A percentile compares a stretch with the other conserved stretches of the same genome.
These are phyloP conservation scores for Colletotrichum tofieldiae DNA, from an alignment of 2,329 filamentous ascomycete genomes.

Conservation along the genomic window DNA sequence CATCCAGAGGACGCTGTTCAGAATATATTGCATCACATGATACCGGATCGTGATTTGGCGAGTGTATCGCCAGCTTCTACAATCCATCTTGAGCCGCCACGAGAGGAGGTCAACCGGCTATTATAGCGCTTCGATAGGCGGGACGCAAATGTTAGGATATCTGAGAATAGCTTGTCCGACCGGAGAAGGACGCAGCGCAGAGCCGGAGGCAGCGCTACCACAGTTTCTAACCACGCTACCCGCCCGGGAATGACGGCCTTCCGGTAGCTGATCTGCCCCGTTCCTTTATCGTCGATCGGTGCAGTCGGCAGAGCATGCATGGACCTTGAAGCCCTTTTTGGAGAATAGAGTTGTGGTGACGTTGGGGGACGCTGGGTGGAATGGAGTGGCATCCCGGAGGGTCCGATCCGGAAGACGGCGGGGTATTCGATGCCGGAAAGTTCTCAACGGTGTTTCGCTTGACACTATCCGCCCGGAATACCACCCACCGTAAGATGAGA, in stretches of 20 bases:
- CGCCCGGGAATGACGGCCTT: conserved; percentile 5
- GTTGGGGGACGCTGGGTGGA: conserved; percentile 3
- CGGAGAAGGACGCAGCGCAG: conserved; percentile 9
- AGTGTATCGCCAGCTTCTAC: background rate
- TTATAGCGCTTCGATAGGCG: background rate
- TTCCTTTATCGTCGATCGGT: conserved; percentile 15
- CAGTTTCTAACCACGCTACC: conserved; percentile 4
- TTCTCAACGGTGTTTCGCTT: background rate
- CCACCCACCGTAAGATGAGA: background rate
- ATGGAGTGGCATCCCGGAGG: conserved; percentile 18
- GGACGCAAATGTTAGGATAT: background rate
- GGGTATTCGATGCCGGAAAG: background rate
- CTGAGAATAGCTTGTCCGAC: conserved; percentile 10
- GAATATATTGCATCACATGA: background rate
- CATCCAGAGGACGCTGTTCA: background rate
- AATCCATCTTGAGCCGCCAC: background rate
- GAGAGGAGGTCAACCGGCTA: background rate
- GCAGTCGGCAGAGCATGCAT: conserved; percentile 32
- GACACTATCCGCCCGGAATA: too few relatives aligned
- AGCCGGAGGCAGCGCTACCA: conserved; percentile 12
- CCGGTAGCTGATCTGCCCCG: background rate
- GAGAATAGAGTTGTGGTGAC: conserved; percentile 10
- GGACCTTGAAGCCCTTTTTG: conserved; percentile 11
- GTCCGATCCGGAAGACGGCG: background rate
- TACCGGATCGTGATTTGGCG: background rate